Base-by-base conservation (phyloP, 163 green algal species). In the Trebouxia gelatinosa region DNA sequence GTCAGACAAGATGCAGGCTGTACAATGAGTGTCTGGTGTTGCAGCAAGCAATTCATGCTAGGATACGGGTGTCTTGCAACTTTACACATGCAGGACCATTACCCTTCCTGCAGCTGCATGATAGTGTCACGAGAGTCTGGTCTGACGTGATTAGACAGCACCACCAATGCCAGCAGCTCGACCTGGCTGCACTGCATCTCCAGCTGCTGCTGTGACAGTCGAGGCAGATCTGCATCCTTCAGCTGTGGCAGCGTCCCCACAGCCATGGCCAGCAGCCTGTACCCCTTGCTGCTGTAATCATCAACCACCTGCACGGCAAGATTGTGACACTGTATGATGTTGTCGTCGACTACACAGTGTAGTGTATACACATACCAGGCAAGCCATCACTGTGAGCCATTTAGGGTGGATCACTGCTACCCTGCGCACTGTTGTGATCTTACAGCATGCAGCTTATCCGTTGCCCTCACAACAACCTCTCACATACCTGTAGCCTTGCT, bases 261-360 rank as follows among this genome's bases (percentile, higher is more conserved):
- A 0, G 61, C 61, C 32, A 70, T 28, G 6, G 61, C 61, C 61
- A 70, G 29, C 5, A 70, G 61, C 13, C 61, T 46, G 34, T 48
- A 70, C 6, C 31, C 28, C 7, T 70, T 46, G 34, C 61, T 70
- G 34, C 61, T 70, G 61, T 48, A 70, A 29, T 70, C 61, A 46
- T 70, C 61, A 29, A 70, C 7, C 61, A 70, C 61, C 61, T 70
- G 61, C 39, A 39, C 29, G 26, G 11, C 9, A 54, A 54, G 43
- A 13, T 23, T 23, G 13, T 23, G 43, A 54, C 9, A 54, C 9
- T 23, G 11, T 13, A 9, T 54, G 43, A 23, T 23, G 43, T 54
- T 13, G 13, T 13, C 13, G 43, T 13, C 13, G 9, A 13, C 43
- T 23, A 54, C 13, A 54, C 43, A 54, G 43, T 13, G 9, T 23